A percentile compares a stretch with the other conserved stretches of the same genome.
Evolutionary conservation across 1,284 basidiomycete genomes (phyloP).

Genomic region (Melampsora americana): DNA sequence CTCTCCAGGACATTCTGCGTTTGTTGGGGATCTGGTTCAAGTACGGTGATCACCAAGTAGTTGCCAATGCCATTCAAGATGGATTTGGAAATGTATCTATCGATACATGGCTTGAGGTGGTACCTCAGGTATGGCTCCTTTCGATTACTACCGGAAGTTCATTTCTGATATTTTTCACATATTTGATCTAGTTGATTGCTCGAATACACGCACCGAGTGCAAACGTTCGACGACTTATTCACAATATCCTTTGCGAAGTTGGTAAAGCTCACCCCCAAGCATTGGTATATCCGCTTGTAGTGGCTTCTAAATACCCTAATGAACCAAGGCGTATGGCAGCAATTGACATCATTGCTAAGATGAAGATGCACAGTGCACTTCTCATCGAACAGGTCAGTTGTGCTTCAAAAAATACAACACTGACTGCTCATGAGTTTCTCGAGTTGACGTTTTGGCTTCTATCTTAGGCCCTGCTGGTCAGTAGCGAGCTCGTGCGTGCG

Average conservation of each 20-base stretch:
- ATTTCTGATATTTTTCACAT: neutral
- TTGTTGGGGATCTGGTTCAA: constrained; percentile 98
- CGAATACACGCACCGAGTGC: constrained; percentile 90
- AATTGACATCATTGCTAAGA: constrained; percentile 81
- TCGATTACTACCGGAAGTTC: too few species aligned
- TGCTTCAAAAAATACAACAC: constrained; percentile 1
- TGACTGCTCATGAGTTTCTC: neutral
- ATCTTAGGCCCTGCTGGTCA: constrained; percentile 79
- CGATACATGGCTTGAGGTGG: constrained; percentile 98
- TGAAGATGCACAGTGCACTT: constrained; percentile 82
- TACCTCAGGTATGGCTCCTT: constrained; percentile 72
- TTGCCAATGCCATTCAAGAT: constrained; percentile 80
- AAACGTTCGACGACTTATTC: constrained; percentile 85
- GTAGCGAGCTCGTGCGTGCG: constrained; percentile 91
- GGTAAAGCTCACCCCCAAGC: constrained; percentile 97
- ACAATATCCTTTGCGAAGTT: constrained; percentile 83
- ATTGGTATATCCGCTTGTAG: constrained; percentile 94
- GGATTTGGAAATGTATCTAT: constrained; percentile 89
- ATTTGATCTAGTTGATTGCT: constrained; percentile 76
- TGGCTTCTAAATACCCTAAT: constrained; percentile 94
- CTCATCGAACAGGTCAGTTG: constrained; percentile 79
- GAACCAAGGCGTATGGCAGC: constrained; percentile 77
- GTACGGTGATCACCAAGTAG: constrained; percentile 85
- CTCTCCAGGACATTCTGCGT: constrained; percentile 90
- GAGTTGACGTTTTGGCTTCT: constrained; percentile 25